phyloP scores from a whole-genome alignment of 768 basidiomycete genomes.

The Flagelloscypha sp. region DNA sequence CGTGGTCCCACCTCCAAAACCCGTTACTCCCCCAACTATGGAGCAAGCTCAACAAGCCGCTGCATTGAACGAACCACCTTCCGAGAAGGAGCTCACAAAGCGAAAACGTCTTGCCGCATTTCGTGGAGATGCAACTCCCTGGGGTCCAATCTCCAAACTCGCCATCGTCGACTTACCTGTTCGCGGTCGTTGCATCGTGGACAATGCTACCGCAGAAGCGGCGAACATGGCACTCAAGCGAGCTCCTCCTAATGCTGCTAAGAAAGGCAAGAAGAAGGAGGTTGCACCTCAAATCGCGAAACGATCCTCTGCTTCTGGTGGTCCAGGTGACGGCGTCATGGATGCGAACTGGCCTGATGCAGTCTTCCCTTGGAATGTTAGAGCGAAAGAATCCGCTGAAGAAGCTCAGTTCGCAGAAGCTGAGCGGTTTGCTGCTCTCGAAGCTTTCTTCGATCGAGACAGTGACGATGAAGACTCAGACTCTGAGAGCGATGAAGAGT shows the following conservation, averaged over 20 bases:
- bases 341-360: conserved; percentile 73
- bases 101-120: conserved; percentile 66
- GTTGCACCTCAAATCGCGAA: conserved; percentile 28
- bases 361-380: conserved; percentile 71
- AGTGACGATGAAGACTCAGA: conserved; percentile 47
- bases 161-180: conserved; percentile 59
- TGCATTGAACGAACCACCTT: conserved; percentile 22
- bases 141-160: conserved; percentile 32
- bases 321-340: conserved; percentile 27
- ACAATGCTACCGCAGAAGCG: conserved; percentile 41
- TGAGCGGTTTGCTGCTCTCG: conserved; percentile 58
- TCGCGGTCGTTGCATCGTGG: conserved; percentile 63
- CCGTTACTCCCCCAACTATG: conserved; percentile 5
- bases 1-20: conserved; percentile 10
- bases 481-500: conserved; percentile 25
- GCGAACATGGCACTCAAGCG: too few relatives aligned
- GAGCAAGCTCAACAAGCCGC: conserved; percentile 26
- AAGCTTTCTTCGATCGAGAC: conserved; percentile 64
- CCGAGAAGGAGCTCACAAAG: conserved; percentile 60
- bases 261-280: conserved; percentile 50
- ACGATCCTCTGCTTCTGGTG: conserved; percentile 16
- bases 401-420: conserved; percentile 45
- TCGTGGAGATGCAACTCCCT: conserved; percentile 26
- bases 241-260: conserved; percentile 17
- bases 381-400: conserved; percentile 47